Evolutionary conservation across 2,329 filamentous ascomycete genomes (phyloP).

Genomic region (Ophiosphaerella korrae): DNA sequence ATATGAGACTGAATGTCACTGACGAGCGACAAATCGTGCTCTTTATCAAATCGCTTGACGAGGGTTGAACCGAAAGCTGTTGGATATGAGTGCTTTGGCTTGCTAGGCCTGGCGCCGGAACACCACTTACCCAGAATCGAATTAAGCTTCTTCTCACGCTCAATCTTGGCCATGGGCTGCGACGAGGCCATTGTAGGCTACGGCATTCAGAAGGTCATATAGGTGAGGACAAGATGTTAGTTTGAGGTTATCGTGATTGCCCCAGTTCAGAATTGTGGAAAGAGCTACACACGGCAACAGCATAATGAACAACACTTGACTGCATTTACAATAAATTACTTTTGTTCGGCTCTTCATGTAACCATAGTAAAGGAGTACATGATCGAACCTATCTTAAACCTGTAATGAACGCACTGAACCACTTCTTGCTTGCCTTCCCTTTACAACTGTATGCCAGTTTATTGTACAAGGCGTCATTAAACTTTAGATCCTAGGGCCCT

Average conservation of each 20-base stretch:
- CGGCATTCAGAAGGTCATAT: not conserved
- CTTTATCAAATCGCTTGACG: constrained; percentile 24
- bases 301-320: not conserved
- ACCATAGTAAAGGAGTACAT: not conserved
- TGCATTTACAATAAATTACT: no score
- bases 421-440: not conserved
- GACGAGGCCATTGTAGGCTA: constrained; percentile 29
- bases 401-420: not conserved
- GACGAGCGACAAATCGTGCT: constrained; percentile 25
- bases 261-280: not conserved
- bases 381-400: not conserved
- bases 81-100: constrained; percentile 11
- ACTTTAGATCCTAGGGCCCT: not conserved
- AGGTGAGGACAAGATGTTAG: not conserved
- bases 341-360: no score
- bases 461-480: no score
- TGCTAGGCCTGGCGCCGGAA: not conserved
- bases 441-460: not conserved
- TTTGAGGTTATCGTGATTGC: not conserved
- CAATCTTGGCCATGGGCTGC: constrained; percentile 25
- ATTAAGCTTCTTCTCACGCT: constrained; percentile 46
- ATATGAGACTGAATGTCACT: constrained; percentile 51
- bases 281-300: constrained; percentile 1
- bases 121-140: constrained; percentile 37
- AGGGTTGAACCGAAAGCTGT: constrained; percentile 43